A percentile compares a stretch with the other conserved stretches of the same genome.
Evolutionary conservation across 2,329 filamentous ascomycete species (phyloP).

Genomic region (Hymenoscyphus infarciens): DNA sequence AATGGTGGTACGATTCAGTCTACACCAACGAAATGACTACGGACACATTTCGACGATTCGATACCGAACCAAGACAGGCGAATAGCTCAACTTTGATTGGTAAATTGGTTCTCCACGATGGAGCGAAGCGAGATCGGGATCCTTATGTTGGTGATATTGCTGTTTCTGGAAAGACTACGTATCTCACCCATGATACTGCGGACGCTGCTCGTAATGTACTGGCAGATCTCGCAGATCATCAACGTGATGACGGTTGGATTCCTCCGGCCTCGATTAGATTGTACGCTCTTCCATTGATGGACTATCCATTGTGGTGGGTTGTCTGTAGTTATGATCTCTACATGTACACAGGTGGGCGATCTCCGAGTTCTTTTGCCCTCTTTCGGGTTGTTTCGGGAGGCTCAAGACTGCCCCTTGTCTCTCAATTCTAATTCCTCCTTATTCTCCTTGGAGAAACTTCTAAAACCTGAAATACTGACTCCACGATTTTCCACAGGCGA

Average conservation of each 20-base stretch:
- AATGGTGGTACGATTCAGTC: conserved; percentile 51
- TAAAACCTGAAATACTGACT: too few species aligned
- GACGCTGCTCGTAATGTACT: conserved; percentile 45
- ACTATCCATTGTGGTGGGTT: conserved; percentile 54
- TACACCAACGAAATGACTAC: conserved; percentile 51
- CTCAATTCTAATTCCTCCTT: too few species aligned
- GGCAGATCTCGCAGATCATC: conserved; percentile 47
- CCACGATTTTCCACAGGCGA: conserved; percentile 35
- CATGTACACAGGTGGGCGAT: conserved; percentile 40
- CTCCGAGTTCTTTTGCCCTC: too few species aligned
- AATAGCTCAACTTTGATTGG: conserved; percentile 42
- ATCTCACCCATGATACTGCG: conserved; percentile 44
- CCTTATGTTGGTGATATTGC: conserved; percentile 52
- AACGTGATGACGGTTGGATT: conserved; percentile 50
- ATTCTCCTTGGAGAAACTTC: too few species aligned
- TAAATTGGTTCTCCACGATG: conserved; percentile 47
- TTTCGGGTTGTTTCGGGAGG: too few species aligned
- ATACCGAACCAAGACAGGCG: conserved; percentile 47
- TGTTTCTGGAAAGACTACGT: conserved; percentile 46
- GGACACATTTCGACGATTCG: conserved; percentile 44
- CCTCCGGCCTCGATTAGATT: conserved; percentile 50
- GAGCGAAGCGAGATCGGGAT: conserved; percentile 50
- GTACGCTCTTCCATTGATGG: conserved; percentile 47
- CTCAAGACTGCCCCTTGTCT: too few species aligned
- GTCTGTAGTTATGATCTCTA: conserved; percentile 46